Evolutionary conservation across 2,329 filamentous ascomycete species (phyloP), one percentile per base, ranked within the genome.

Genomic region (Parafenestella ontariensis): DNA sequence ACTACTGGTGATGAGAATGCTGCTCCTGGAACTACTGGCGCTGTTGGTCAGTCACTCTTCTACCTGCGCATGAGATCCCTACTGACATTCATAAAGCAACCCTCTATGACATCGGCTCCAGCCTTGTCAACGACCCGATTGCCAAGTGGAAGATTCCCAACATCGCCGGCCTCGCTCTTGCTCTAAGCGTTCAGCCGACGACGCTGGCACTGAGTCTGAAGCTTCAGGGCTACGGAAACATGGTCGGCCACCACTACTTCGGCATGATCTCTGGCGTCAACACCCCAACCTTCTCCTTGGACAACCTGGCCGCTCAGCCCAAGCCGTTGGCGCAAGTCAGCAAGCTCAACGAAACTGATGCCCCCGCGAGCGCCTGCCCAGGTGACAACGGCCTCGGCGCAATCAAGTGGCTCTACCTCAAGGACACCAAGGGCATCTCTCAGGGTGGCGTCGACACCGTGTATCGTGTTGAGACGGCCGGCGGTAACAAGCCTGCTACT

Each of bases 241-340:
- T 82, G 64, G 69, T 87, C 13, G 89, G 89, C 26, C 81, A 85
- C 64, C 89, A 92, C 80, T 89, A 81, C 82, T 91, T 91, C 79
- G 83, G 73, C 56, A 58, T 42, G 59, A 52, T 64, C 21, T 36
- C 43, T 18, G 52, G 43, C 23, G 52, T 44, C 42, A 67, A 40
- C 75, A 81, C 58, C 0, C 89, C 89, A 1, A 85, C 81, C 11
- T 91, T 91, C 70, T 79, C 84, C 54, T 78, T 90, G 33, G 69
- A 75, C 46, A 70, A 73, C 34, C 65, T 69, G 31, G 67, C 52
- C 74, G 26, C 72, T 77, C 62, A 71, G 79, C 67, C 73, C 13
- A 58, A 71, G 81, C 61, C 78, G 77, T 54, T 78, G 75, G 59
- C 67, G 15, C 64, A 68, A 20, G 69, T 73, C n/a, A 56, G 80